A percentile compares a stretch with the other conserved stretches of the same genome.
These are phyloP conservation scores for Aspergillus ochraceus DNA, from an alignment of 2,329 filamentous ascomycete genomes.

Conservation along the genomic window DNA sequence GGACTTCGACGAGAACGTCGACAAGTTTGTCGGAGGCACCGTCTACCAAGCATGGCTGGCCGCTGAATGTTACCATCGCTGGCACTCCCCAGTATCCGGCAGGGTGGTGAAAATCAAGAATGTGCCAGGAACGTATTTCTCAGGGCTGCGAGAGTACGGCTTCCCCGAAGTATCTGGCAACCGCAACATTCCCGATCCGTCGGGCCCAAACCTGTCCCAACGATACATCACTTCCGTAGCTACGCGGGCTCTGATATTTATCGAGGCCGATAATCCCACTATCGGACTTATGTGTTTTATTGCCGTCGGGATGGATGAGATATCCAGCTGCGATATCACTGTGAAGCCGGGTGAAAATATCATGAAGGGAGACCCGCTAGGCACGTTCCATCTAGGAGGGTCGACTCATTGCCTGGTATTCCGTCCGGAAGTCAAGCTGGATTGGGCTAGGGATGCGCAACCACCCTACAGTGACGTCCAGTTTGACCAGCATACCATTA, in stretches of 20 bases:
- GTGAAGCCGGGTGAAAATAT: conserved; percentile 63
- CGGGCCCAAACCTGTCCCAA: conserved; percentile 46
- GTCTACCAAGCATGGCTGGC: conserved; percentile 68
- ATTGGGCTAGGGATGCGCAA: not conserved
- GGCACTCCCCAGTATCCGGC: conserved; percentile 65
- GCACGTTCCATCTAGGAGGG: conserved; percentile 75
- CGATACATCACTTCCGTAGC: conserved; percentile 65
- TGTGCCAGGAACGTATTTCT: conserved; percentile 63
- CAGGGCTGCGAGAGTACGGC: conserved; percentile 53
- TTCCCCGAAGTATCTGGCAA: conserved; percentile 21
- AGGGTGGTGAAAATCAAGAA: conserved; percentile 55
- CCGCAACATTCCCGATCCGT: conserved; percentile 20
- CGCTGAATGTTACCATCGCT: conserved; percentile 65
- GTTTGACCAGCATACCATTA: not conserved
- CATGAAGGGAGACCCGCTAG: conserved; percentile 66
- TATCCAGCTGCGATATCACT: conserved; percentile 66
- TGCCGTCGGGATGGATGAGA: conserved; percentile 70
- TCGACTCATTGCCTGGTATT: conserved; percentile 67
- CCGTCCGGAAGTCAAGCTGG: conserved; percentile 9
- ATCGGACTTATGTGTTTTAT: conserved; percentile 68
- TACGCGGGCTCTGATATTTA: conserved; percentile 64
- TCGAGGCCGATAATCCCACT: conserved; percentile 62
- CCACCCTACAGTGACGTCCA: not conserved
- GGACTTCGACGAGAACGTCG: conserved; percentile 47
- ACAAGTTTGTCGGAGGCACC: conserved; percentile 58